Conservation (phyloP, 192 early-diverging fungal species). For the Haplosporangium gracile region DNA sequence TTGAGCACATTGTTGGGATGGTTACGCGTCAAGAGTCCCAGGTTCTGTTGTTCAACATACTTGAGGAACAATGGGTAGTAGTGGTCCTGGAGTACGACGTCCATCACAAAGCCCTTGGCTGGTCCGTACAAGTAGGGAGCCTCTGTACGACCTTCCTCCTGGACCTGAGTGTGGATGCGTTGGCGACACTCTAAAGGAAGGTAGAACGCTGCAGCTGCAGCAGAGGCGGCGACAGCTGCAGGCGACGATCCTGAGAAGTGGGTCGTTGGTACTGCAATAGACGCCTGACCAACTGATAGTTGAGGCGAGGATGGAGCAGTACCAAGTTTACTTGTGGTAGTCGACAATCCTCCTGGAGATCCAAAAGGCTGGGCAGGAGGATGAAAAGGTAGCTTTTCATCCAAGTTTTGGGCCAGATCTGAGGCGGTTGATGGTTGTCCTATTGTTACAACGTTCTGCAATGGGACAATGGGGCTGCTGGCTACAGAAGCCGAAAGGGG, state of each 20-base stretch:
- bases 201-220: slow-evolving; percentile 45
- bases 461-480: not conserved
- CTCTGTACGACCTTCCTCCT: slow-evolving; percentile 40
- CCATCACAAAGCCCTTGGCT: slow-evolving; percentile 53
- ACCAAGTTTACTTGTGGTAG: not conserved
- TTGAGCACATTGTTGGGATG: slow-evolving; percentile 36
- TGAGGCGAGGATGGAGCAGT: not conserved
- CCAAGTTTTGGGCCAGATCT: not conserved
- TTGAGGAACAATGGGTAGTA: slow-evolving; percentile 50
- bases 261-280: not conserved
- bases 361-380: not conserved
- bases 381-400: not conserved
- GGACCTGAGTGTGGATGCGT: slow-evolving; percentile 41
- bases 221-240: slow-evolving; percentile 41
- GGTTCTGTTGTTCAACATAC: slow-evolving; percentile 36
- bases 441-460: not conserved
- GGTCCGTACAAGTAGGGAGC: slow-evolving; percentile 43
- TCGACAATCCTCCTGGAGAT: not conserved
- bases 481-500: not conserved
- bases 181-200: slow-evolving; percentile 46
- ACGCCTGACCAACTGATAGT: not conserved
- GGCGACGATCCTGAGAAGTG: slow-evolving; percentile 12
- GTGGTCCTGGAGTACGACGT: slow-evolving; percentile 45
- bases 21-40: slow-evolving; percentile 25
- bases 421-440: not conserved